Conservation (phyloP, 2,329 filamentous ascomycete genomes). For the Colletotrichum lindemuthianum region DNA sequence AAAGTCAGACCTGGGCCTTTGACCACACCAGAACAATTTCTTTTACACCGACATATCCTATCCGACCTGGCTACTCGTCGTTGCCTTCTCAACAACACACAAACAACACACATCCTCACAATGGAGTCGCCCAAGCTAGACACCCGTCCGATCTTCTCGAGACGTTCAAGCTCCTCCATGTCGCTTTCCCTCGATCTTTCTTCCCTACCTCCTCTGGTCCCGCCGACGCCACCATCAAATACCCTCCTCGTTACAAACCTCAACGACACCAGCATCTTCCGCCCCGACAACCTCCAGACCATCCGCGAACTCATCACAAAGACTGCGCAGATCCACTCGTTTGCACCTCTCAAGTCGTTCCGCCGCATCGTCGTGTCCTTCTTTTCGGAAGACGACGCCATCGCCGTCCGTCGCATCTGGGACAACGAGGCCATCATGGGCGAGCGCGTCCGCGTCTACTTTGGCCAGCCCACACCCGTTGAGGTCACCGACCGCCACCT, state of each 20-base stretch:
- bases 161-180: conserved; percentile 55
- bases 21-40: conserved; percentile 5
- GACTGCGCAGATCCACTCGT: conserved; percentile 79
- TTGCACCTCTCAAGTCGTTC: conserved; percentile 84
- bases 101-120: conserved; percentile 26
- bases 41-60: not conserved
- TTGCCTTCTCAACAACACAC: conserved; percentile 26
- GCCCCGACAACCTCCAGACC: conserved; percentile 75
- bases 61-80: not conserved
- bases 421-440: conserved; percentile 81
- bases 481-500: conserved; percentile 66
- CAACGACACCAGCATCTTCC: conserved; percentile 77
- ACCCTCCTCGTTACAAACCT: conserved; percentile 88
- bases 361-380: conserved; percentile 84
- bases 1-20: not conserved
- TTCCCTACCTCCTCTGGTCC: conserved; percentile 72
- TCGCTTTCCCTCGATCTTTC: conserved; percentile 79
- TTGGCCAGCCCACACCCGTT: conserved; percentile 70
- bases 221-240: conserved; percentile 82
- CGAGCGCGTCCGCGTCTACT: conserved; percentile 74
- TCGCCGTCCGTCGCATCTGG: conserved; percentile 76
- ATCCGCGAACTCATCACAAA: conserved; percentile 77
- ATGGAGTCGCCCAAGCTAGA: conserved; percentile 48
- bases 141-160: conserved; percentile 45
- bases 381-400: conserved; percentile 74